These are phyloP conservation scores for Verbascum thapsus DNA, from an alignment of 257 asterid species.

Conservation along the genomic window DNA sequence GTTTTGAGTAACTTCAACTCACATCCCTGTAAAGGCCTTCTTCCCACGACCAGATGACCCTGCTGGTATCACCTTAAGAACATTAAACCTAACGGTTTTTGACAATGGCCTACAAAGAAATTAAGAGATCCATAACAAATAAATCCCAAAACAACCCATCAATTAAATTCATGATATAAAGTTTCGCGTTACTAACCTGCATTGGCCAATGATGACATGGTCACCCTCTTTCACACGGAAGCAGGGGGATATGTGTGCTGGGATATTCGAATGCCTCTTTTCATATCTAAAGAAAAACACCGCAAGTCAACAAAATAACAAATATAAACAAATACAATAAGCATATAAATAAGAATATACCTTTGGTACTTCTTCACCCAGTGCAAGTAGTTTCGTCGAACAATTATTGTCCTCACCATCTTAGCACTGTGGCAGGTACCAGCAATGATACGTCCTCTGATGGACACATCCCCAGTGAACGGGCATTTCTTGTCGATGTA, in stretches of 20 bases:
- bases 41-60: conserved; percentile 45
- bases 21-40: conserved; percentile 39
- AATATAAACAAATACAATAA: too few species aligned
- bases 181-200: conserved; percentile 34
- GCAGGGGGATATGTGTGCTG: conserved; percentile 48
- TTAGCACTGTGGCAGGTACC: conserved; percentile 56
- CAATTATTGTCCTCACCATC: conserved; percentile 56
- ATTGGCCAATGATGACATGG: conserved; percentile 49
- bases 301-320: too few species aligned
- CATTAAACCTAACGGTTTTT: conserved; percentile 48
- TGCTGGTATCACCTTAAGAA: conserved; percentile 49
- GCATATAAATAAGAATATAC: too few species aligned
- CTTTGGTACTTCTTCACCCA: conserved; percentile 57
- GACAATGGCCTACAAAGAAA: conserved; percentile 42
- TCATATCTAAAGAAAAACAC: conserved; percentile 36
- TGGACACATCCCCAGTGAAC: conserved; percentile 39
- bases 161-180: neutral
- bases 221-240: conserved; percentile 55
- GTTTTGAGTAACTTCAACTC: too few species aligned
- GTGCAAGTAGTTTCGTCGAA: conserved; percentile 47
- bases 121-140: neutral
- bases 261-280: conserved; percentile 49
- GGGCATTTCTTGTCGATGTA: conserved; percentile 48
- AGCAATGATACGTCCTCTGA: conserved; percentile 46
- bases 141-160: neutral